These are phyloP conservation scores for Geotrichum phurueaensis DNA, from an alignment of 1,139 yeast genomes.

Conservation along the genomic window DNA sequence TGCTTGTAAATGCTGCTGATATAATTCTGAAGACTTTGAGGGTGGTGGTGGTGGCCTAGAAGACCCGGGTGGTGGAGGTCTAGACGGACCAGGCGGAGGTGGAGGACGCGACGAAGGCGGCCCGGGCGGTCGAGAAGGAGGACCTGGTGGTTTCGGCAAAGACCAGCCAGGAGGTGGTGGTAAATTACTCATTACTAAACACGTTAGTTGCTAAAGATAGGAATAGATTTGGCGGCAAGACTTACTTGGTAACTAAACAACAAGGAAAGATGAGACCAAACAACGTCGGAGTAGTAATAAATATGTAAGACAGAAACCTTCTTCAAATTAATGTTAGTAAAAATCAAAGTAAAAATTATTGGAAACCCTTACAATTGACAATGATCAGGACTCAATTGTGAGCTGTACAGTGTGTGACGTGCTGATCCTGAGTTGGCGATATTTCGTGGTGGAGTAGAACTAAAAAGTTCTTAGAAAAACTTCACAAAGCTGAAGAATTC, in stretches of 20 bases:
- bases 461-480: background rate
- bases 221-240: background rate
- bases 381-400: background rate
- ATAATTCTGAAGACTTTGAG: slow-evolving; percentile 23
- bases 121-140: slow-evolving; percentile 27
- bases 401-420: background rate
- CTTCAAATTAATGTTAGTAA: background rate
- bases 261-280: background rate
- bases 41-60: slow-evolving; percentile 22
- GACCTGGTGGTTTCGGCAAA: slow-evolving; percentile 23
- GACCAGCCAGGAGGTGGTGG: slow-evolving; percentile 29
- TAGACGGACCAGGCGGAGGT: slow-evolving; percentile 28
- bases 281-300: background rate
- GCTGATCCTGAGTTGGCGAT: background rate
- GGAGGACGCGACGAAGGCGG: slow-evolving; percentile 33
- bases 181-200: slow-evolving; percentile 16
- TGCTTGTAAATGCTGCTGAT: slow-evolving; percentile 29
- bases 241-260: background rate
- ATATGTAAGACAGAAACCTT: background rate
- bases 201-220: background rate
- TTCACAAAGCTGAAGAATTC: background rate
- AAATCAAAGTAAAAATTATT: background rate
- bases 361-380: background rate
- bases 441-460: background rate
- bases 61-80: slow-evolving; percentile 25